Base-by-base conservation (phyloP, 2,329 filamentous ascomycete species). In the Aureobasidium uvarum region DNA sequence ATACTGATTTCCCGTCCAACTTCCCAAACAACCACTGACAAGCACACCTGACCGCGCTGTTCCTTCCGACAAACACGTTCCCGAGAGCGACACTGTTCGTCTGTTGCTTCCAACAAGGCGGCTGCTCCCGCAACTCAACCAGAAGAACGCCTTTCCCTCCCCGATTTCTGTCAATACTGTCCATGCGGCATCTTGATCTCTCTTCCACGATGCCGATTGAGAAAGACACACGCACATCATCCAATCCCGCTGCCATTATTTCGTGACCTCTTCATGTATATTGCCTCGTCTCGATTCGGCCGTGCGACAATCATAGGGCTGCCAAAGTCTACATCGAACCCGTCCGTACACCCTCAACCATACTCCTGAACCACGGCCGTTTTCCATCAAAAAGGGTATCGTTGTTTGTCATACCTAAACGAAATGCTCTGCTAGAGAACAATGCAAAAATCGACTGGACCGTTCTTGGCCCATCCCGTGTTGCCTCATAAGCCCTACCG, bases 61-160 rank as follows among this genome's bases (percentile, higher is more conserved):
- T 23, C 50, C 50, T 16, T 33, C 16, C 31, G 8, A 13, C 52
- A 38, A 54, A 36, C 51, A 54, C 13, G 13, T 16, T 51, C 46
- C 46, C 46, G 46, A 50, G 23, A 28, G 20, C 45, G 45, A 48
- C 11, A 23, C 3, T 13, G 2, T n/a, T n/a, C 18, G 23, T 50
- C 14, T 48, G 23, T 25, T 20, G 18, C 45, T 28, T 16, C 46
- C 23, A 28, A 39, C 33, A 14, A 28, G 14, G 38, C 52, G 52
- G 52, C 52, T 41, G 20, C 52, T 55, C 52, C 52, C 52, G 52
- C 52, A 55, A 41, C 20, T 38, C 20, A 55, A 55, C 52, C 36
- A 55, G 16, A 31, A 3, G n/a, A 52, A 52, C 51, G n/a, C 20
- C 20, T 18, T 28, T 14, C 11, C 13, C 16, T 36, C 14, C 25